A percentile compares a stretch with the other conserved stretches of the same genome.
Conservation (phyloP, 768 basidiomycete genomes). For the Leccinum aurantiacum region DNA sequence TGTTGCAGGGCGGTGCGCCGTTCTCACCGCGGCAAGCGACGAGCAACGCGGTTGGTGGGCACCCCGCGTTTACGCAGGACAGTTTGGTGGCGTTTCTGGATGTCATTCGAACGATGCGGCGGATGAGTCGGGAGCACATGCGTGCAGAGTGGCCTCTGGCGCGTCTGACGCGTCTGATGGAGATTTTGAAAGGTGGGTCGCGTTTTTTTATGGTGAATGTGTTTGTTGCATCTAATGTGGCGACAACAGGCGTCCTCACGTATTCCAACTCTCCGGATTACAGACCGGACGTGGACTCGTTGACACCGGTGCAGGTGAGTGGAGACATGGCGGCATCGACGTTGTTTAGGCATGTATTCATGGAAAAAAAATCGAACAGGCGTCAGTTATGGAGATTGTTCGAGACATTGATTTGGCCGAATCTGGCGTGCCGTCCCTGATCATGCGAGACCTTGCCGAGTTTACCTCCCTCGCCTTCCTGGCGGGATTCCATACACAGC, state of each 20-base stretch:
- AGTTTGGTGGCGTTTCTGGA: conserved; percentile 81
- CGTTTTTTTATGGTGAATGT: not conserved
- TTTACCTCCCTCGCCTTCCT: conserved; percentile 86
- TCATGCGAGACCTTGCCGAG: conserved; percentile 84
- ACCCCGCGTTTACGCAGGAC: conserved; percentile 54
- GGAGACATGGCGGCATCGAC: not conserved
- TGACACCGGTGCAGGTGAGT: conserved; percentile 77
- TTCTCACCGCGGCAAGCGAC: too few relatives aligned
- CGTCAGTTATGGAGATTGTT: conserved; percentile 70
- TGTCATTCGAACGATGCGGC: conserved; percentile 61
- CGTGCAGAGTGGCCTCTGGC: conserved; percentile 62
- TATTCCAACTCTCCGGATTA: conserved; percentile 85
- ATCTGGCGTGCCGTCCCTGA: conserved; percentile 62
- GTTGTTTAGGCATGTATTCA: not conserved
- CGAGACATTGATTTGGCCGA: conserved; percentile 63
- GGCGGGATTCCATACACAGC: conserved; percentile 64
- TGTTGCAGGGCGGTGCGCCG: too few relatives aligned
- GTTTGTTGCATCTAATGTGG: not conserved
- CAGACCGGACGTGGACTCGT: conserved; percentile 79
- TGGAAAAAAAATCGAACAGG: conserved; percentile 42
- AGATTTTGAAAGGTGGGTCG: conserved; percentile 67
- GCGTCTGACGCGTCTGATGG: conserved; percentile 66
- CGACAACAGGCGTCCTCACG: conserved; percentile 61
- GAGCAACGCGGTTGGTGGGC: conserved; percentile 6
- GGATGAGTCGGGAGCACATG: conserved; percentile 47